Percentiles rank a stretch among this genome's conserved stretches.
Conservation (phyloP, 306 rosid genomes). For the Vigna angularis region DNA sequence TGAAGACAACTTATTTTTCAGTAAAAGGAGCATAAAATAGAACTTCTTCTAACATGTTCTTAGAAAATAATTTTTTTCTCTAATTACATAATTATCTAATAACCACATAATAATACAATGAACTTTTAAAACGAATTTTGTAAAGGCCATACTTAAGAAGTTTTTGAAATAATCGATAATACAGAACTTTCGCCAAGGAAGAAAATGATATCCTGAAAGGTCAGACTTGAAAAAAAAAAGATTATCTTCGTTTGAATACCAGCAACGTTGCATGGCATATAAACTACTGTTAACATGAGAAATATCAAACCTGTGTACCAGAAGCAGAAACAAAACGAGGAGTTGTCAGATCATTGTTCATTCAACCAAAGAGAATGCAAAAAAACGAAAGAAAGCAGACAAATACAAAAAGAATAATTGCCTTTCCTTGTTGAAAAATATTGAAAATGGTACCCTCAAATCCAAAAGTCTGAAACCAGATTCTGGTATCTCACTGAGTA, state of each 20-base stretch:
- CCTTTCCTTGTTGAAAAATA: not conserved
- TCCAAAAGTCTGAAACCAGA: not conserved
- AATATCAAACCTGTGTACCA: not conserved
- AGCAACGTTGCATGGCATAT: conserved; percentile 2
- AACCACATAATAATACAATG: too few species aligned
- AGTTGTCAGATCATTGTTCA: not conserved
- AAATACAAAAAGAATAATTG: too few species aligned
- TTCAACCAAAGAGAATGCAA: not conserved
- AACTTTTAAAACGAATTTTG: too few species aligned
- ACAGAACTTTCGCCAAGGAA: not conserved
- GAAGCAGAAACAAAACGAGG: not conserved
- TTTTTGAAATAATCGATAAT: not conserved
- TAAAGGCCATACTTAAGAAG: not conserved
- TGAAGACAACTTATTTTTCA: too few species aligned
- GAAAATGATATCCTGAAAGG: not conserved
- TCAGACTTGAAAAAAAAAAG: not conserved
- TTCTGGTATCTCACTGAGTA: not conserved
- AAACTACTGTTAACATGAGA: not conserved
- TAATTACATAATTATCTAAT: too few species aligned
- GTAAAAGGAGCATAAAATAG: too few species aligned
- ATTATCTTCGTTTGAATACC: not conserved
- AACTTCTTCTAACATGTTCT: too few species aligned
- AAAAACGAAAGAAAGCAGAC: not conserved
- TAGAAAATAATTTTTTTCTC: too few species aligned
- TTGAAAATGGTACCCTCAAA: not conserved